Base-by-base conservation (phyloP, 257 asterid genomes). In the Ligustrum vulgare region DNA sequence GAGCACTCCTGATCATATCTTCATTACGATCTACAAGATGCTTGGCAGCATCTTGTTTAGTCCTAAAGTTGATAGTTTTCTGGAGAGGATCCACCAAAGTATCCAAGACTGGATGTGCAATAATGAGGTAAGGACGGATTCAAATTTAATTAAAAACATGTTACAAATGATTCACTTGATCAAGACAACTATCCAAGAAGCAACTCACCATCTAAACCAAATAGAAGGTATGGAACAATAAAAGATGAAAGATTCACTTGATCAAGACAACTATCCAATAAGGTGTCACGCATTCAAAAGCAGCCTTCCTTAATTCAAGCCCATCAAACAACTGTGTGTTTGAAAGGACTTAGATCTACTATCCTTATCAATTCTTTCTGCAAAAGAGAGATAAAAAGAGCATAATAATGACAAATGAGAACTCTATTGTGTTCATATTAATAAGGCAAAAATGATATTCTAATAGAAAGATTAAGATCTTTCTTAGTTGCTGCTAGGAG, bases 241-340 rank as follows among this genome's bases (percentile, higher is more conserved):
- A 95, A 95, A 65, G 99, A 95, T 75, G 99, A 95, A 70, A 97
- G n/a, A n/a, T n/a, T 89, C 85, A 95, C 91, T 93, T 93, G 99
- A 87, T 91, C 96, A 71, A 95, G 98, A 82, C 99, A 95, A 66
- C 92, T 81, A 83, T 95, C 99, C 86, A 95, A 83, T 86, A 95
- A 86, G 67, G 99, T 93, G 81, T 95, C 97, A 95, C 97, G 72
- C 99, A 95, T 89, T 95, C 99, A 77, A 95, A 95, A 67, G 98
- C 97, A 65, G 99, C 98, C 87, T 95, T 95, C 80, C 99, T 91
- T 85, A 95, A 86, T 82, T 95, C 99, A 75, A 95, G 99, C 81
- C 99, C 99, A 84, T 95, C 99, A n/a, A 70, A 93, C 99, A 32
- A 95, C 99, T 25, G 99, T 95, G 89, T 95, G 99, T 88, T 95